A percentile compares a stretch with the other conserved stretches of the same genome.
Evolutionary conservation across 306 rosid genomes (phyloP).

Genomic region (Notholithocarpus densiflorus): DNA sequence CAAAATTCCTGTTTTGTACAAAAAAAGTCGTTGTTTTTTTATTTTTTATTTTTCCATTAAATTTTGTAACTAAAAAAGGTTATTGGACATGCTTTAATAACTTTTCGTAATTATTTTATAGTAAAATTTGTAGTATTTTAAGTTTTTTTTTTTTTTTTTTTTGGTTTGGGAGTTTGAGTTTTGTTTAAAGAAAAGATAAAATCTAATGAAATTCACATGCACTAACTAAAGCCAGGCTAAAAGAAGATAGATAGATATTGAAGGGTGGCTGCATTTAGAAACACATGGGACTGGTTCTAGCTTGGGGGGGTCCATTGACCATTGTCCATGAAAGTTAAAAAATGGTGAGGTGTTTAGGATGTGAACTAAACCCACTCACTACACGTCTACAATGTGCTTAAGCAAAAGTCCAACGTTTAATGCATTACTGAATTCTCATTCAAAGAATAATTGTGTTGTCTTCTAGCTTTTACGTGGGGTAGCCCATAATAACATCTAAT

Average conservation of each 20-base stretch:
- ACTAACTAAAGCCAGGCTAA: no score
- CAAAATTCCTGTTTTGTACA: no score
- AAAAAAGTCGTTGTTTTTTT: no score
- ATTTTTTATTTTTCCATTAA: no score
- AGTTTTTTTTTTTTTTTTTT: no score
- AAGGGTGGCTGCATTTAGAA: no score
- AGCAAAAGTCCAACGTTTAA: neutral
- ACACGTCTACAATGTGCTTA: neutral
- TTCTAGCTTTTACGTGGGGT: neutral
- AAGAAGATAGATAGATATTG: no score
- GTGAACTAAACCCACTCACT: neutral
- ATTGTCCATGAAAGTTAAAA: neutral
- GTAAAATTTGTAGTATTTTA: no score
- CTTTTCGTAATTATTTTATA: no score
- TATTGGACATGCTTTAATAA: neutral
- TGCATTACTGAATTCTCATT: neutral
- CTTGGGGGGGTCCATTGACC: no score
- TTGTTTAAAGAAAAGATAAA: neutral
- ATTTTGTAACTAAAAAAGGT: neutral
- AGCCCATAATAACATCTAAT: neutral
- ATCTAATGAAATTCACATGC: neutral
- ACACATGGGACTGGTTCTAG: neutral
- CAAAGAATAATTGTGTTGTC: neutral
- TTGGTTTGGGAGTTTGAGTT: no score
- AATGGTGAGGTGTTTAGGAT: neutral